Evolutionary conservation across 805 yeast species (phyloP), one percentile per base, ranked within the genome.

Genomic region (Myxozyma udenii): DNA sequence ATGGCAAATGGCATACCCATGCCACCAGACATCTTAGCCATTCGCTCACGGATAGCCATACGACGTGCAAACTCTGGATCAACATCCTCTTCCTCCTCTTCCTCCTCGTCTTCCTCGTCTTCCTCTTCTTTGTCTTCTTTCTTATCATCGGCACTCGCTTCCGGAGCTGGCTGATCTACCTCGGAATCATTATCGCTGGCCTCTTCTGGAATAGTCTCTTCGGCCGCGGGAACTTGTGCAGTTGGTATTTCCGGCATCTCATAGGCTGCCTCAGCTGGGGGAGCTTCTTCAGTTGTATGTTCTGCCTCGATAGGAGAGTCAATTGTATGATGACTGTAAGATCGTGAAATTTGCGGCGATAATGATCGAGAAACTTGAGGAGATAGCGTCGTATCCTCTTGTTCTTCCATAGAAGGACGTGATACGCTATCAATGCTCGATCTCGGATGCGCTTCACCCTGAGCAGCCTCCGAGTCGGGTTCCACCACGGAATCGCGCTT

Each of bases 1-100:
- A 61, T 16, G 9, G 67, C 65, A 40, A 82, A 85, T 79, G 51
- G 86, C 64, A 62, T 55, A 21, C 81, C 81, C 71, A 85, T 77
- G 3, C 89, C 89, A 19, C 96, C 95, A 0, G 97, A 85, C 18
- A 91, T 77, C 62, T 84, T 87, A n/a, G 98, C 98, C 96, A 91
- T 91, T 55, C 97, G 79, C 58, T 86, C 96, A 19, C 95, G 83
- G 47, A 91, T 73, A 4, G 84, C 87, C 43, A 84, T 78, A 62
- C 93, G 78, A 50, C 84, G 79, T 3, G 83, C 74, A 56, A 85
- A 93, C 64, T 86, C 95, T 39, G 80, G 85, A 46, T 85, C 91
- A 47, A 81, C 84, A 1, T 79, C 86, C 0, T 74, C 80, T 2
- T 75, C 80, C 1, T 73, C 80, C 0, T 72, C 80, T 0, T 73